Conservation (phyloP, 495 filamentous ascomycete species). For the Hypoxylon lienhwacheense region DNA sequence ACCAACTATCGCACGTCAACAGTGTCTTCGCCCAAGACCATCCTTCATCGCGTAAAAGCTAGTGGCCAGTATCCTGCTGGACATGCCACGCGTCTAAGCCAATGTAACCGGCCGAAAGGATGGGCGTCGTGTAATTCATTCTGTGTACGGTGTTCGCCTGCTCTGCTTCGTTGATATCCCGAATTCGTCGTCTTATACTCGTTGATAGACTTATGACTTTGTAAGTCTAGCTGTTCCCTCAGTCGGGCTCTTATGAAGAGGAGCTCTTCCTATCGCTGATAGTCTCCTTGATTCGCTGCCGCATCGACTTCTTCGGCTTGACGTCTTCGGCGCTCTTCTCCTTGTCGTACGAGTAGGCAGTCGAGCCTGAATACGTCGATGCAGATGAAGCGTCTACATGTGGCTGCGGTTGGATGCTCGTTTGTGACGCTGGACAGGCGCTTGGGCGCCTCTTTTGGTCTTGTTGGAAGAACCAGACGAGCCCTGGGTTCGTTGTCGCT, state of each 20-base stretch:
- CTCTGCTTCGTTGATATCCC: too few species aligned
- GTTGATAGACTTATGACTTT: neutral
- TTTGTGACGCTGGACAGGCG: neutral
- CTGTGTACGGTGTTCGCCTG: too few species aligned
- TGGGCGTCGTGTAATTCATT: too few species aligned
- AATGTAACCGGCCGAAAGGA: too few species aligned
- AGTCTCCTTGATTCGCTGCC: conserved; percentile 23
- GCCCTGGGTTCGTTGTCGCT: conserved; percentile 31
- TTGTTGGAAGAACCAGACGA: conserved; percentile 25
- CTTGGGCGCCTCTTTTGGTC: conserved; percentile 25
- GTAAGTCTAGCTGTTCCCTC: conserved; percentile 4
- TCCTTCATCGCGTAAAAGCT: too few species aligned
- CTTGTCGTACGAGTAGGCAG: conserved; percentile 30
- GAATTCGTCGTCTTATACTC: neutral
- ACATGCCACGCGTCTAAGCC: too few species aligned
- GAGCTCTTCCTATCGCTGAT: conserved; percentile 16
- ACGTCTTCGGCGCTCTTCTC: conserved; percentile 8
- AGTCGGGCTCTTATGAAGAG: conserved; percentile 2
- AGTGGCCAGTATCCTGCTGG: too few species aligned
- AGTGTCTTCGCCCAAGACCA: too few species aligned
- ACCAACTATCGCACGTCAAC: too few species aligned
- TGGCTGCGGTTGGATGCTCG: conserved; percentile 4
- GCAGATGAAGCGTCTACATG: conserved; percentile 25
- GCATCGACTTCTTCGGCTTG: conserved; percentile 24
- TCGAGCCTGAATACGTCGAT: conserved; percentile 28